phyloP scores from a whole-genome alignment of 805 yeast genomes.

The Metschnikowia proteae region DNA sequence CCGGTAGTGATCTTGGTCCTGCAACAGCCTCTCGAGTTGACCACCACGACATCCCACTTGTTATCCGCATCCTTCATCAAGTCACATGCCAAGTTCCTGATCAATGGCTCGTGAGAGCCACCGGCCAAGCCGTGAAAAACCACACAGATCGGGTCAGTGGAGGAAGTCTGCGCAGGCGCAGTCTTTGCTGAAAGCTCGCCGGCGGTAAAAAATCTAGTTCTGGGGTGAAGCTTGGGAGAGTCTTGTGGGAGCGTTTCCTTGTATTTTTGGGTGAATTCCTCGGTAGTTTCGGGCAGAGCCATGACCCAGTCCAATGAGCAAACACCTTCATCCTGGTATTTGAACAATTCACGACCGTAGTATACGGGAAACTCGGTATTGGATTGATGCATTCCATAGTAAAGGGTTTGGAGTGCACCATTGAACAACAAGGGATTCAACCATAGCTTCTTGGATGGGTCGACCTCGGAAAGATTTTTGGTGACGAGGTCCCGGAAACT shows the following conservation, averaged over 20 bases:
- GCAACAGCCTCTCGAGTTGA: slow-evolving; percentile 77
- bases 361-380: slow-evolving; percentile 52
- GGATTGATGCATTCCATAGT: slow-evolving; percentile 54
- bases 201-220: slow-evolving; percentile 51
- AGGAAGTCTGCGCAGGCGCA: slow-evolving; percentile 19
- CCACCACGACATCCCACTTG: slow-evolving; percentile 62
- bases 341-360: slow-evolving; percentile 69
- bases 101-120: slow-evolving; percentile 77
- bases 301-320: slow-evolving; percentile 74
- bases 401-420: slow-evolving; percentile 77
- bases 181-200: slow-evolving; percentile 38
- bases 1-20: slow-evolving; percentile 66
- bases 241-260: slow-evolving; percentile 31
- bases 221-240: slow-evolving; percentile 41
- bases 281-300: slow-evolving; percentile 27
- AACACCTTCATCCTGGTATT: slow-evolving; percentile 62
- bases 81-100: slow-evolving; percentile 52
- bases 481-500: slow-evolving; percentile 14
- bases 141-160: slow-evolving; percentile 56
- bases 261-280: slow-evolving; percentile 23
- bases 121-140: slow-evolving; percentile 78
- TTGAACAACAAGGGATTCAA: slow-evolving; percentile 62
- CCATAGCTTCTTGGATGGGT: slow-evolving; percentile 38
- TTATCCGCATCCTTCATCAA: slow-evolving; percentile 21
- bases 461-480: slow-evolving; percentile 20